These are phyloP conservation scores for Coemansia sp. DNA, from an alignment of 192 early-diverging fungal species.

Conservation along the genomic window DNA sequence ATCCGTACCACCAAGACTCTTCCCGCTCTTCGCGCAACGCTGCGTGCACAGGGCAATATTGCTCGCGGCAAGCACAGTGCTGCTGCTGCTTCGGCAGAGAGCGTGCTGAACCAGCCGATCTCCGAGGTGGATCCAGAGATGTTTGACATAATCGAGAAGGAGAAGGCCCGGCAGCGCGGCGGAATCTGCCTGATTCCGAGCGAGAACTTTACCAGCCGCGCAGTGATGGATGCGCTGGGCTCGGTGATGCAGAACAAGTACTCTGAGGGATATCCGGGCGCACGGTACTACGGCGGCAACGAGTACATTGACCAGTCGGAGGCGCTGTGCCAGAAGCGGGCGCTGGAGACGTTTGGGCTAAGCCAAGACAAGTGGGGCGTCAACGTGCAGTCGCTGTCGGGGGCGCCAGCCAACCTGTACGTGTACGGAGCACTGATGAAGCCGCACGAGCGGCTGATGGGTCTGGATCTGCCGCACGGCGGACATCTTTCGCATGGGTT, in stretches of 20 bases:
- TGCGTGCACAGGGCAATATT: background rate
- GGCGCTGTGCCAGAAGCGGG: constrained; percentile 89
- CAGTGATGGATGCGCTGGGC: constrained; percentile 95
- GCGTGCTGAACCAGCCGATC: constrained; percentile 74
- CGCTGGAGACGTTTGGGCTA: constrained; percentile 89
- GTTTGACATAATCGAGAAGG: constrained; percentile 89
- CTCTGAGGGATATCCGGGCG: constrained; percentile 95
- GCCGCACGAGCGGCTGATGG: constrained; percentile 98
- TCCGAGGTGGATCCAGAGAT: constrained; percentile 84
- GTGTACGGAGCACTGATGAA: constrained; percentile 94
- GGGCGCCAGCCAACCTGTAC: constrained; percentile 96
- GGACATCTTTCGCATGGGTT: constrained; percentile 99
- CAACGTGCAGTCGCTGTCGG: constrained; percentile 95
- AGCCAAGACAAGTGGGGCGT: constrained; percentile 90
- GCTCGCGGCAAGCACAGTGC: constrained; percentile 14
- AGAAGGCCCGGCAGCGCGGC: constrained; percentile 93
- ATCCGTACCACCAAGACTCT: background rate
- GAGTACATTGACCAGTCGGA: constrained; percentile 97
- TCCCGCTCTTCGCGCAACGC: constrained; percentile 8
- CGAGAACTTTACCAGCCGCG: constrained; percentile 97
- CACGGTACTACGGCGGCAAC: constrained; percentile 99
- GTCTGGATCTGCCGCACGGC: constrained; percentile 95
- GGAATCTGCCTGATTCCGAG: constrained; percentile 94
- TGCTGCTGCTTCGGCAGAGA: constrained; percentile 20
- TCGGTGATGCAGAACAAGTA: constrained; percentile 99